phyloP scores from a whole-genome alignment of 306 rosid genomes.

The Neltuma alba region DNA sequence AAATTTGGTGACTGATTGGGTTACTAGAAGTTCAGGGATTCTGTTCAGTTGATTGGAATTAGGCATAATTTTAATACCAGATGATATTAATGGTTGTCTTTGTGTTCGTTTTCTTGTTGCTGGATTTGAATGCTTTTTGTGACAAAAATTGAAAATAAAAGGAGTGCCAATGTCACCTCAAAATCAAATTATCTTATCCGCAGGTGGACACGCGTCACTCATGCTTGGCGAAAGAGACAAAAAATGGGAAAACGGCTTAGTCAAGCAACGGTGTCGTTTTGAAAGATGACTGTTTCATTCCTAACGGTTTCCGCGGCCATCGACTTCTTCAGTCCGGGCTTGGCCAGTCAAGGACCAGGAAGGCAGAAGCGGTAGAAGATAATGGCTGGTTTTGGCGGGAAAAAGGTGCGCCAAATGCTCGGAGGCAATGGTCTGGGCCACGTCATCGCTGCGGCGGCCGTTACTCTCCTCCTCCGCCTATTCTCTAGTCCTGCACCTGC shows the following conservation, averaged over 20 bases:
- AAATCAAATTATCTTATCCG: conserved; percentile 57
- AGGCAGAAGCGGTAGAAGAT: not conserved
- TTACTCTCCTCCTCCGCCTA: conserved; percentile 69
- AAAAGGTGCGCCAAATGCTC: conserved; percentile 56
- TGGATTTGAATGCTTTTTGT: too few relatives aligned
- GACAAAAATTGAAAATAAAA: too few relatives aligned
- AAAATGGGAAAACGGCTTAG: not conserved
- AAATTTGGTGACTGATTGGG: too few relatives aligned
- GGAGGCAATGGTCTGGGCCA: conserved; percentile 73
- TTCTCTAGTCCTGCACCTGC: conserved; percentile 81
- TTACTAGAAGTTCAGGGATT: too few relatives aligned
- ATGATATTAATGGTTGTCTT: too few relatives aligned
- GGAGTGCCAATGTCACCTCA: not conserved
- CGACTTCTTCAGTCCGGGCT: not conserved
- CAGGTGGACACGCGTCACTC: conserved; percentile 61
- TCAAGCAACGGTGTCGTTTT: not conserved
- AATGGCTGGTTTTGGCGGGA: conserved; percentile 70
- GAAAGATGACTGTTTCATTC: not conserved
- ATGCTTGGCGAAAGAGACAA: not conserved
- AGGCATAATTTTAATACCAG: too few relatives aligned
- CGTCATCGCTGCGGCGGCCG: conserved; percentile 69
- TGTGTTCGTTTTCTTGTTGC: too few relatives aligned
- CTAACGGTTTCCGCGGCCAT: not conserved
- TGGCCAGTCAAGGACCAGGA: not conserved
- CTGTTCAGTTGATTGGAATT: too few relatives aligned